Percentiles rank a stretch among this genome's conserved stretches.
phyloP scores from a whole-genome alignment of 2,329 filamentous ascomycete species.

The Monosporascus sp. region DNA sequence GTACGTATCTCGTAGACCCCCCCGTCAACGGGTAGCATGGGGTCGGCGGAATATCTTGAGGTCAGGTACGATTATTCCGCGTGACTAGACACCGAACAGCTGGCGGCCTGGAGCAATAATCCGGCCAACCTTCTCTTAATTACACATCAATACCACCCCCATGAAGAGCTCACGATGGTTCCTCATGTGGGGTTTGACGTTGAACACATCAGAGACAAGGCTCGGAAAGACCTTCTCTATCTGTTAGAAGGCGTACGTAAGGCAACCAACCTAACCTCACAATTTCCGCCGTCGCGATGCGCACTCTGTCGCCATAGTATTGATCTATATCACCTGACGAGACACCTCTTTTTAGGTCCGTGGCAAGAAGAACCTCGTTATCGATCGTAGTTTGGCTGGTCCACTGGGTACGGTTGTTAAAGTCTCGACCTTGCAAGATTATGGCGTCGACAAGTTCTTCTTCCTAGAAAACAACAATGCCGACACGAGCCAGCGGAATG shows the following conservation, averaged over 20 bases:
- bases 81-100: too few relatives aligned
- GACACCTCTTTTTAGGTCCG: conserved; percentile 60
- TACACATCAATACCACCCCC: conserved; percentile 18
- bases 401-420: conserved; percentile 89
- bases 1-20: too few relatives aligned
- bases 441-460: conserved; percentile 97
- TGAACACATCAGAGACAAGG: conserved; percentile 72
- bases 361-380: conserved; percentile 96
- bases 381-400: conserved; percentile 85
- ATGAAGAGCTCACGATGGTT: conserved; percentile 60
- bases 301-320: background rate
- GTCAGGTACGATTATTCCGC: too few relatives aligned
- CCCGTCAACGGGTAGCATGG: too few relatives aligned
- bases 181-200: conserved; percentile 67
- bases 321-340: conserved; percentile 13
- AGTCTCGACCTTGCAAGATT: conserved; percentile 91
- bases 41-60: too few relatives aligned
- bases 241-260: conserved; percentile 90
- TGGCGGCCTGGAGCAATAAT: too few relatives aligned
- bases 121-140: background rate
- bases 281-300: background rate
- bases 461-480: conserved; percentile 93
- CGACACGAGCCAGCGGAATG: conserved; percentile 89
- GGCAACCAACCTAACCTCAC: conserved; percentile 14
- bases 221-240: conserved; percentile 81